Base-by-base conservation (phyloP, 2,329 filamentous ascomycete species). In the Leptographium flavum region DNA sequence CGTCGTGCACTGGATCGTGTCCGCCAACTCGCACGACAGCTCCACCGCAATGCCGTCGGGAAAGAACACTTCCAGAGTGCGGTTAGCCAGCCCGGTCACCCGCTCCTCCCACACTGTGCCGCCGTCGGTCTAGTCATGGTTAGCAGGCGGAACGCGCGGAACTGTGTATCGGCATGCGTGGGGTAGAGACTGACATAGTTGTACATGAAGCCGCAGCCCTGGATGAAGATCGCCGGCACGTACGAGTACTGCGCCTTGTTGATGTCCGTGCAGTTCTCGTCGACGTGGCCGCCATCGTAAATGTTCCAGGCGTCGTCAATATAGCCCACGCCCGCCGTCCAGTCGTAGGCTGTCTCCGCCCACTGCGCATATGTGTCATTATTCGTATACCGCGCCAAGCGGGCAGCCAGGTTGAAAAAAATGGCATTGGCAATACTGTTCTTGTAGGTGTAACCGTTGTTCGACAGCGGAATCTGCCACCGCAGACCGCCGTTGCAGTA, bases 361-460 rank as follows among this genome's bases (percentile, higher is more conserved):
- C 73, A 74, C 5, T 76, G 65, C 2, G 70, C 69, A 53, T 86
- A 87, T 0, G 79, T 81, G 0, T 65, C 54, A 54, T 86, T 83
- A 19, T 64, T 65, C 0, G 81, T 85, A 58, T 85, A 87, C 19
- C 79, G 70, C 0, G 81, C 83, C 14, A 90, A 71, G 7, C 85
- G 77, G 15, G 84, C 73, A 9, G 71, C 75, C 9, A 81, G 60
- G 52, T 81, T 77, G 63, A 81, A 80, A 58, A 79, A 77, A 51
- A 71, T 72, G 38, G 71, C 76, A 51, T 78, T 80, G 9, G 76
- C 73, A 49, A 79, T 73, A 33, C 39, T 57, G 56, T 80, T 80
- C 60, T 80, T 92, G 68, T 90, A 88, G 57, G 80, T 71, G 61
- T 84, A 92, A 11, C 85, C 85, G 21, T 67, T 70, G 56, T 88